Evolutionary conservation across 2,329 filamentous ascomycete genomes (phyloP).

Genomic region (Claviceps maximensis): DNA sequence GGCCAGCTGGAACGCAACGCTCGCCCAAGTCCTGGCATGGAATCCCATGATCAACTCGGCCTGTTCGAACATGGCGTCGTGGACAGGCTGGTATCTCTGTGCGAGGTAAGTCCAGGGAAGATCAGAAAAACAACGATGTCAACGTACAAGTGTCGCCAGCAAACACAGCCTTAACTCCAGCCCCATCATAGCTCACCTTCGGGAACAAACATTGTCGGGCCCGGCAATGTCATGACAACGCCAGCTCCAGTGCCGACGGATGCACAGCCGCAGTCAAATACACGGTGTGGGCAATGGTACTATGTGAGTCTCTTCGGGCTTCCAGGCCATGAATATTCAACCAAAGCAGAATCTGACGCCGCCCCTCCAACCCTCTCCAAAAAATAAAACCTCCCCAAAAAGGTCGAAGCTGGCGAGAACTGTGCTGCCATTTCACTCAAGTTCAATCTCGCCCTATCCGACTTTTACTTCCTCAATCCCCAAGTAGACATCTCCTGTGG

Average conservation of each 20-base stretch:
- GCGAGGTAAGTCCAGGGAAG: background rate
- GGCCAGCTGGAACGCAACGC: background rate
- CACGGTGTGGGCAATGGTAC: background rate
- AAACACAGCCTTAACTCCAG: background rate
- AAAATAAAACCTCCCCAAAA: background rate
- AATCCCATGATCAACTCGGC: background rate
- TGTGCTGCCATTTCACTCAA: background rate
- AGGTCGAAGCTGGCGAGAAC: background rate
- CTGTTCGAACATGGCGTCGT: background rate
- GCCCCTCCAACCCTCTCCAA: too few relatives aligned
- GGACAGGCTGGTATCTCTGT: background rate
- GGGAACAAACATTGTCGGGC: background rate
- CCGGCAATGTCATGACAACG: background rate
- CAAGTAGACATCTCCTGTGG: background rate
- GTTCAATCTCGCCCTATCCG: constrained; percentile 24
- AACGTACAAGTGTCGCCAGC: background rate
- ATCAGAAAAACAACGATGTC: too few relatives aligned
- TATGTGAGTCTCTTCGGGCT: background rate
- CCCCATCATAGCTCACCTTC: background rate
- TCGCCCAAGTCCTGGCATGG: background rate
- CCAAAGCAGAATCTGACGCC: too few relatives aligned
- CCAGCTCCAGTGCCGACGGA: background rate
- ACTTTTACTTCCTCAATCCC: constrained; percentile 27
- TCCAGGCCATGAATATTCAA: too few relatives aligned
- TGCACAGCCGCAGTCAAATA: background rate